Percentiles rank a stretch among this genome's conserved stretches.
Conservation (phyloP, 2,329 filamentous ascomycete genomes). For the Colletotrichum sp. region DNA sequence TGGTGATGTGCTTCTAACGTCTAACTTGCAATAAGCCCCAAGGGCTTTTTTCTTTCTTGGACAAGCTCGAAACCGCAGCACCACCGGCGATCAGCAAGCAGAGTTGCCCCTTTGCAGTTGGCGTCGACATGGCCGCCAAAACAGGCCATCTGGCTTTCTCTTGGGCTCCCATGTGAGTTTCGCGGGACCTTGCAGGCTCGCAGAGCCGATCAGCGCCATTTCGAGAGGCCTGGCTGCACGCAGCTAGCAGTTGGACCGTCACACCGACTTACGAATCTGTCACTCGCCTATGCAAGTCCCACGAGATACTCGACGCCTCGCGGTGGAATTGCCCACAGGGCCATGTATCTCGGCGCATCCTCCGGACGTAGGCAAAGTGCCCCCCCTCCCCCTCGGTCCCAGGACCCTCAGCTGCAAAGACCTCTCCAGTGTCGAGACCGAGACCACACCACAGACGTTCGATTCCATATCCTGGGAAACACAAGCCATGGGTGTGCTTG, state of each 20-base stretch:
- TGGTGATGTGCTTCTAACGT: neutral
- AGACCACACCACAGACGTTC: neutral
- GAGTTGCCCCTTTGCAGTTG: neutral
- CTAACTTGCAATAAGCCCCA: neutral
- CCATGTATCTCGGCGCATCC: neutral
- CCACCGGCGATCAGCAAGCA: neutral
- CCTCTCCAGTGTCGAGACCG: neutral
- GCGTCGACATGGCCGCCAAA: slow-evolving; percentile 3
- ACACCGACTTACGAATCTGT: slow-evolving; percentile 19
- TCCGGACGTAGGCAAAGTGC: neutral
- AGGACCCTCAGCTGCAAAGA: neutral
- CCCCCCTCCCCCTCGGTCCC: neutral
- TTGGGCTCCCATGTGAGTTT: slow-evolving; percentile 4
- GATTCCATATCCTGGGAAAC: neutral
- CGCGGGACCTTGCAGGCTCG: slow-evolving; percentile 18
- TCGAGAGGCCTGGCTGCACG: neutral
- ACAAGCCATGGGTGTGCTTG: neutral
- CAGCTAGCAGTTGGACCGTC: slow-evolving; percentile 13
- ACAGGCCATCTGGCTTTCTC: slow-evolving; percentile 9
- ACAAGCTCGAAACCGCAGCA: neutral
- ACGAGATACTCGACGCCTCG: neutral
- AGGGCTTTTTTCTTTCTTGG: neutral
- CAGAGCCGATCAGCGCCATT: slow-evolving; percentile 5
- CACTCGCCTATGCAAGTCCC: slow-evolving; percentile 11
- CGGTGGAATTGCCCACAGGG: neutral